These are phyloP conservation scores for Nitzschia sp. DNA, from an alignment of 108 stramenopile genomes.

Conservation along the genomic window DNA sequence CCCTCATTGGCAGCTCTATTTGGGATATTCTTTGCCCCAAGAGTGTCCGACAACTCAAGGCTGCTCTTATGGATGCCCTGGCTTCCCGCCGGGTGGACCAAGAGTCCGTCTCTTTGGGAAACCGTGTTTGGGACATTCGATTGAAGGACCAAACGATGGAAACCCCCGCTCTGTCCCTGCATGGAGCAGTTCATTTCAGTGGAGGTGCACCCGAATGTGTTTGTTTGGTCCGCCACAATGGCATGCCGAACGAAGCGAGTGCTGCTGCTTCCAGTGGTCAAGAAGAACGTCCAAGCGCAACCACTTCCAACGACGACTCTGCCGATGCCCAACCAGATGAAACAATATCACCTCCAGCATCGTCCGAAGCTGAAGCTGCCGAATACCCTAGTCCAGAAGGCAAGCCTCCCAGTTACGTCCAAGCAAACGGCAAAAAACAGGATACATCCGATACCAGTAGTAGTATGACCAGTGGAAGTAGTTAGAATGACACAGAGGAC, in stretches of 20 bases:
- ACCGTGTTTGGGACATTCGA: slow-evolving; percentile 65
- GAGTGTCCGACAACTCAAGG: slow-evolving; percentile 75
- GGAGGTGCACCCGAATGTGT: slow-evolving; percentile 82
- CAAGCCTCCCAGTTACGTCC: no score
- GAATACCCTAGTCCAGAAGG: background rate
- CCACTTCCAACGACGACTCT: no score
- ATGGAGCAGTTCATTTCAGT: slow-evolving; percentile 82
- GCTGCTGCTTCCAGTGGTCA: no score
- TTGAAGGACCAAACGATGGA: slow-evolving; percentile 49
- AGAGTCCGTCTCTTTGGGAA: slow-evolving; percentile 64
- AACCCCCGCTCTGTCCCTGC: slow-evolving; percentile 53
- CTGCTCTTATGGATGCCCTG: slow-evolving; percentile 85
- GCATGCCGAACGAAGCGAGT: no score
- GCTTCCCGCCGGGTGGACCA: slow-evolving; percentile 59
- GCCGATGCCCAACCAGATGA: no score
- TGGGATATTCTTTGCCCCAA: slow-evolving; percentile 74
- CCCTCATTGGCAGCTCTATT: slow-evolving; percentile 70
- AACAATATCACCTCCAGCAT: no score
- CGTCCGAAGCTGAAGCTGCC: background rate
- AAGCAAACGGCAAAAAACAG: no score
- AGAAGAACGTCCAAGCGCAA: no score
- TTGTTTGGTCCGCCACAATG: slow-evolving; percentile 76
- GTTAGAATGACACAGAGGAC: no score
- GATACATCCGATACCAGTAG: no score
- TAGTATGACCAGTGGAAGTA: no score